phyloP scores from a whole-genome alignment of 169 alveolate species.

The Plasmodium yoelii region DNA sequence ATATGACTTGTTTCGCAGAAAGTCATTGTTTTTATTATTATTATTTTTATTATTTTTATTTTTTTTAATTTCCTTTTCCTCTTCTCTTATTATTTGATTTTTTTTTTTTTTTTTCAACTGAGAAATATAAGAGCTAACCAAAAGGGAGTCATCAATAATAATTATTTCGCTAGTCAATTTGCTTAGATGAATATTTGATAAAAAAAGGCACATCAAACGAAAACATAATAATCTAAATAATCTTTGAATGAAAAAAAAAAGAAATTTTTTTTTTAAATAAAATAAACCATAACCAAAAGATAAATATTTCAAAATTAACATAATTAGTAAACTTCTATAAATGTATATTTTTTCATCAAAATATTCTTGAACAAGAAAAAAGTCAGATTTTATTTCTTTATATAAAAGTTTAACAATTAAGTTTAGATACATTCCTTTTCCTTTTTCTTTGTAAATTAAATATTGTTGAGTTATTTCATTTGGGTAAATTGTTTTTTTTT shows the following conservation, averaged over 20 bases:
- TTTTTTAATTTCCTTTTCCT: neutral
- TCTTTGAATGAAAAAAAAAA: conserved; percentile 60
- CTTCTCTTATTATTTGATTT: neutral
- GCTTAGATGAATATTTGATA: conserved; percentile 28
- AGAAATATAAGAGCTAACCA: conserved; percentile 7
- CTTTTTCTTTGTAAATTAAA: neutral
- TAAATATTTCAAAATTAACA: conserved; percentile 28
- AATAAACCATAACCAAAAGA: conserved; percentile 10
- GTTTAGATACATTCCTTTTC: conserved; percentile 4
- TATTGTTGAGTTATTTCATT: neutral
- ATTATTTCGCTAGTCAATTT: conserved; percentile 62
- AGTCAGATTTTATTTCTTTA: conserved; percentile 67
- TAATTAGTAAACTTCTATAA: conserved; percentile 45
- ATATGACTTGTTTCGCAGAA: conserved; percentile 31
- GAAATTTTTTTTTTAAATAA: conserved; percentile 38
- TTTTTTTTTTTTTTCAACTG: neutral
- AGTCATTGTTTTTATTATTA: neutral
- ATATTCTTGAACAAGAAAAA: conserved; percentile 43
- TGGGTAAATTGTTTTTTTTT: neutral
- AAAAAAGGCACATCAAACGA: conserved; percentile 48
- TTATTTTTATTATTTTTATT: too few relatives aligned
- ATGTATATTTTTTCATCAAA: conserved; percentile 31
- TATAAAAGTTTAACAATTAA: conserved; percentile 39
- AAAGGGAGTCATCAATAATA: conserved; percentile 28
- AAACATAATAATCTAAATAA: conserved; percentile 56